These are phyloP conservation scores for Pseudocercospora vitis DNA, from an alignment of 2,329 filamentous ascomycete species.

Conservation along the genomic window DNA sequence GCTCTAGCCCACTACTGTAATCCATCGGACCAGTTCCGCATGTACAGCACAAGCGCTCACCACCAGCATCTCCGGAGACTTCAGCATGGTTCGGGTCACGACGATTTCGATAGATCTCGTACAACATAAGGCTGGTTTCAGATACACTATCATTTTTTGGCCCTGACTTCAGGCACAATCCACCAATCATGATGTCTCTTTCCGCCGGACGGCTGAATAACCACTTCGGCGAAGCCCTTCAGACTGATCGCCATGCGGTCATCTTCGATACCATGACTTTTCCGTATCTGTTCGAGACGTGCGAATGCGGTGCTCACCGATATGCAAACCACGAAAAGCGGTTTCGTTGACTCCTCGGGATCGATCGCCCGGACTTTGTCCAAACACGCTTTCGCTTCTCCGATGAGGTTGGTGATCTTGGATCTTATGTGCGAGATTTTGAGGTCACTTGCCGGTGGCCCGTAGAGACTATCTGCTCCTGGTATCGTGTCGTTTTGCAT, in stretches of 20 bases:
- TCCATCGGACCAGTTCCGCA: too few species aligned
- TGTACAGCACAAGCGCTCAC: too few species aligned
- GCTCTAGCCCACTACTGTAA: too few species aligned
- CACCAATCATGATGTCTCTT: constrained; percentile 49
- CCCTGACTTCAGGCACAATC: constrained; percentile 47
- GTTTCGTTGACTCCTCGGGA: constrained; percentile 25
- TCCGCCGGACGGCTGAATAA: constrained; percentile 38
- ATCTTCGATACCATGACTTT: constrained; percentile 25
- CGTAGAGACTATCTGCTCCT: neutral
- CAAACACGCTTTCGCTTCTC: neutral
- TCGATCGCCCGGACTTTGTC: neutral
- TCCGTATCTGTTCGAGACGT: constrained; percentile 27
- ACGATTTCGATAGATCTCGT: neutral
- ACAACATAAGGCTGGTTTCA: neutral
- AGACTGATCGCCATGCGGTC: constrained; percentile 11
- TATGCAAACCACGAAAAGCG: constrained; percentile 36
- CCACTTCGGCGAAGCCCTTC: constrained; percentile 34
- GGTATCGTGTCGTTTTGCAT: constrained; percentile 60
- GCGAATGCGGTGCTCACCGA: constrained; percentile 31
- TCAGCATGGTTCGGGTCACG: neutral
- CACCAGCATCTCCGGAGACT: too few species aligned
- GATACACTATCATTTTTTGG: constrained; percentile 24
- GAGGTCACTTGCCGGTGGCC: too few species aligned
- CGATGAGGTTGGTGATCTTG: neutral
- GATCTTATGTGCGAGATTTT: too few species aligned